Evolutionary conservation across 2,329 filamentous ascomycete genomes (phyloP).

Genomic region (Scleromitrula shiraiana): DNA sequence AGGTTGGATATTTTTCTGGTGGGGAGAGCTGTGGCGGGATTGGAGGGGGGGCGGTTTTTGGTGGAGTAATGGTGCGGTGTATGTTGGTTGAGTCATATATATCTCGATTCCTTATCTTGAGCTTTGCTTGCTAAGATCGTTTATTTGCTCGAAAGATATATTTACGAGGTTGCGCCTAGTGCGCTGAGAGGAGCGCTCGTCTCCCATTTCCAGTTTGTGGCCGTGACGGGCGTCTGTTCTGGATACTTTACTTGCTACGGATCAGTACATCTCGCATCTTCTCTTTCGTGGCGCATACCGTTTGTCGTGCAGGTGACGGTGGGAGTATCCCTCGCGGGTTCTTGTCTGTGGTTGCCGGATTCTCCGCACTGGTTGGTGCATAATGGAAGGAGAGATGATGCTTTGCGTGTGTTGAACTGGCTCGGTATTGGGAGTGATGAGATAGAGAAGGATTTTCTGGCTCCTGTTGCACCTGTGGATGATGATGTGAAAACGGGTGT

Average conservation of each 20-base stretch:
- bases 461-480: neutral
- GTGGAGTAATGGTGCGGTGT: constrained; percentile 43
- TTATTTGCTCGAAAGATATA: neutral
- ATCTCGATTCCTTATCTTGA: neutral
- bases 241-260: constrained; percentile 55
- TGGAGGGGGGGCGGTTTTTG: constrained; percentile 51
- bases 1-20: constrained; percentile 42
- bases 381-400: constrained; percentile 38
- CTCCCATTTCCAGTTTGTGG: constrained; percentile 43
- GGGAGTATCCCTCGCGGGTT: constrained; percentile 32
- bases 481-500: neutral
- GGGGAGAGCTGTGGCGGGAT: constrained; percentile 43
- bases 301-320: constrained; percentile 40
- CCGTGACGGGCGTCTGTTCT: constrained; percentile 39
- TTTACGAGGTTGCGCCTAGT: neutral
- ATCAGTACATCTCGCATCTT: constrained; percentile 36
- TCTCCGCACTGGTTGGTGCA: constrained; percentile 50
- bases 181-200: constrained; percentile 39
- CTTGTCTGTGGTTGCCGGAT: constrained; percentile 38
- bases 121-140: neutral
- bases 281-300: constrained; percentile 46
- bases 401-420: constrained; percentile 31
- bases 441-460: constrained; percentile 12
- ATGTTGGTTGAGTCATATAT: constrained; percentile 9
- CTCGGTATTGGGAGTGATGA: constrained; percentile 14